Conservation (phyloP, 805 yeast genomes). For the Wickerhamiella occidentalis region DNA sequence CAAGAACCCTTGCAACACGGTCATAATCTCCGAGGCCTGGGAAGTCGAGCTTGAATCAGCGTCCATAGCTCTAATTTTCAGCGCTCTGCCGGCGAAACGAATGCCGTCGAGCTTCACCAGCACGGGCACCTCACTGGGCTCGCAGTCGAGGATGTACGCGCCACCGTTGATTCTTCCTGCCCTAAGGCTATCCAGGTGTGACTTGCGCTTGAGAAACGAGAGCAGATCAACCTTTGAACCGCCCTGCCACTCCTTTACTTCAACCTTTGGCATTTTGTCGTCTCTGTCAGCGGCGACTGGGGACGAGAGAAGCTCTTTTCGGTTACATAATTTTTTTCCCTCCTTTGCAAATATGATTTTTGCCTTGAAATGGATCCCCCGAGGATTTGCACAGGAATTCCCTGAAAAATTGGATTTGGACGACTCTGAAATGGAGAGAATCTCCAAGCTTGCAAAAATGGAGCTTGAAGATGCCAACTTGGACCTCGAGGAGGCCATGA, state of each 20-base stretch:
- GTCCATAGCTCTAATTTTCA: slow-evolving; percentile 36
- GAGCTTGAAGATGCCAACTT: slow-evolving; percentile 67
- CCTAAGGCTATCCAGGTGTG: slow-evolving; percentile 39
- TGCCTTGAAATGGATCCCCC: slow-evolving; percentile 89
- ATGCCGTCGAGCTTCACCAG: slow-evolving; percentile 60
- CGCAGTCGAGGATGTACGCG: slow-evolving; percentile 48
- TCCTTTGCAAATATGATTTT: slow-evolving; percentile 41
- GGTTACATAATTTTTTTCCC: background rate
- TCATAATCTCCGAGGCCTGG: slow-evolving; percentile 38
- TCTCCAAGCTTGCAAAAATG: slow-evolving; percentile 70
- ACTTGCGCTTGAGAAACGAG: slow-evolving; percentile 55
- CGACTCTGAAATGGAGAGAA: slow-evolving; percentile 87
- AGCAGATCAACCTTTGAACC: slow-evolving; percentile 59
- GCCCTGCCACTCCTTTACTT: slow-evolving; percentile 71
- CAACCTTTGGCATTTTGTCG: slow-evolving; percentile 32
- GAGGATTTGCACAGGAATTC: slow-evolving; percentile 87
- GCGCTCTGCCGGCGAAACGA: slow-evolving; percentile 61
- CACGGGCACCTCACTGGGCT: slow-evolving; percentile 44
- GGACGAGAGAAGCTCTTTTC: background rate
- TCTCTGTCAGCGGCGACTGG: background rate
- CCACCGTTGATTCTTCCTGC: slow-evolving; percentile 46
- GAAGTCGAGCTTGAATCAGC: background rate
- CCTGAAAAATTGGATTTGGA: slow-evolving; percentile 81
- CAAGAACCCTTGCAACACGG: slow-evolving; percentile 49
- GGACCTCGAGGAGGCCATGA: slow-evolving; percentile 41